Conservation (phyloP, 331 rosid genomes). For the Quercus tomentella region DNA sequence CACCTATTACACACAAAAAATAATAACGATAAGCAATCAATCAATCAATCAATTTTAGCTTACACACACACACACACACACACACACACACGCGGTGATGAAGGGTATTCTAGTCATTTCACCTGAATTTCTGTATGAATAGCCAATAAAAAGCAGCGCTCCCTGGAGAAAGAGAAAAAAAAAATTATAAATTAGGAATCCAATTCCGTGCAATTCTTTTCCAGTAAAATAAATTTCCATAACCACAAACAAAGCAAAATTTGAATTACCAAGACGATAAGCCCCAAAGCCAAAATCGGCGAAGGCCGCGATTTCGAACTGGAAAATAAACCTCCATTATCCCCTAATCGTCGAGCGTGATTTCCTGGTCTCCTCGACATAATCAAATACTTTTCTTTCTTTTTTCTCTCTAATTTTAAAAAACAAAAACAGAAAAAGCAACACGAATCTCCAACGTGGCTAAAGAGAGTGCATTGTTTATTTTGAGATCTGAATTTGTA, state of each 20-base stretch:
- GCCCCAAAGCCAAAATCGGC: constrained; percentile 41
- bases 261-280: constrained; percentile 41
- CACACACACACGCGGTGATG: no score
- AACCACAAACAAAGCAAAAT: neutral
- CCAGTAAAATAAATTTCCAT: neutral
- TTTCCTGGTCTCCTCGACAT: constrained; percentile 58
- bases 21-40: no score
- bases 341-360: constrained; percentile 49
- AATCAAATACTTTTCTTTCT: no score
- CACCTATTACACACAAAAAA: constrained; percentile 37
- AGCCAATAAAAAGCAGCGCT: constrained; percentile 47
- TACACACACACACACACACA: no score
- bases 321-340: constrained; percentile 35
- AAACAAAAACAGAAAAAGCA: no score
- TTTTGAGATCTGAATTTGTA: no score
- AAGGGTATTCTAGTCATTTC: neutral
- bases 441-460: no score
- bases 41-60: no score
- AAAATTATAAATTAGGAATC: constrained; percentile 14
- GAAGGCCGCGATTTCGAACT: constrained; percentile 45
- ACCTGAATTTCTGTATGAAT: constrained; percentile 47
- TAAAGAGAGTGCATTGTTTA: no score
- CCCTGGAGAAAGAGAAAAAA: constrained; percentile 40
- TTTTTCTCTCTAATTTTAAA: no score
- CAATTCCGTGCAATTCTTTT: no score